phyloP scores from a whole-genome alignment of 2,329 filamentous ascomycete species.

The Neoarthrinium moseri region DNA sequence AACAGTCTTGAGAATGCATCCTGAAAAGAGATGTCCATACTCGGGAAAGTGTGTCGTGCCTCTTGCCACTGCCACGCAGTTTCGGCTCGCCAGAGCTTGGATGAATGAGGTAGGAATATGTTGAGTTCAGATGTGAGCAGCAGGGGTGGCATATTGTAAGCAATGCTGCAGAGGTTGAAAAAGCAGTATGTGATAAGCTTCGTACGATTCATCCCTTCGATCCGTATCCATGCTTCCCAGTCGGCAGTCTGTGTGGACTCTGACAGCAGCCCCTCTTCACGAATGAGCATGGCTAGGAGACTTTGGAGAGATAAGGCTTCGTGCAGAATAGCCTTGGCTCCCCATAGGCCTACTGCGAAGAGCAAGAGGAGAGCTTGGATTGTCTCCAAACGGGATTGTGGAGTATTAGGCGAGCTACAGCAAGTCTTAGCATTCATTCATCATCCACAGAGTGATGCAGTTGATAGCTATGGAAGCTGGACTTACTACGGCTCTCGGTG shows the following conservation, averaged over 20 bases:
- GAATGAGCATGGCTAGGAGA: constrained; percentile 54
- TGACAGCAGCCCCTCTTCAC: constrained; percentile 54
- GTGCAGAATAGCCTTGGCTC: constrained; percentile 57
- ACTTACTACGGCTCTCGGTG: constrained; percentile 60
- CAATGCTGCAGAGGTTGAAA: constrained; percentile 62
- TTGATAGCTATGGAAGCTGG: no score
- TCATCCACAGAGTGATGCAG: background rate
- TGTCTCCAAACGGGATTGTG: constrained; percentile 60
- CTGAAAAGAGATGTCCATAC: constrained; percentile 52
- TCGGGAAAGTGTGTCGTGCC: constrained; percentile 48
- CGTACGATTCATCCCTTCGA: constrained; percentile 56
- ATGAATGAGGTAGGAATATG: constrained; percentile 52
- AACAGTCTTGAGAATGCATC: constrained; percentile 57
- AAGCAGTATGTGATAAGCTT: constrained; percentile 62
- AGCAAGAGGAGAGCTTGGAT: constrained; percentile 63
- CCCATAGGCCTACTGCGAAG: constrained; percentile 61
- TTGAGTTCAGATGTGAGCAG: constrained; percentile 60
- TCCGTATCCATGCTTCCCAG: constrained; percentile 60
- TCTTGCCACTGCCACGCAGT: constrained; percentile 61
- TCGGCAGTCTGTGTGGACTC: constrained; percentile 48
- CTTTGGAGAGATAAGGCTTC: constrained; percentile 61
- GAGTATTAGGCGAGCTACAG: constrained; percentile 55
- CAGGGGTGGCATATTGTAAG: constrained; percentile 58
- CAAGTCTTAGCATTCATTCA: constrained; percentile 11
- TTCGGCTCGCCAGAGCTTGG: constrained; percentile 57